phyloP scores from a whole-genome alignment of 2,329 filamentous ascomycete genomes.

The Magnaporthiopsis poae region DNA sequence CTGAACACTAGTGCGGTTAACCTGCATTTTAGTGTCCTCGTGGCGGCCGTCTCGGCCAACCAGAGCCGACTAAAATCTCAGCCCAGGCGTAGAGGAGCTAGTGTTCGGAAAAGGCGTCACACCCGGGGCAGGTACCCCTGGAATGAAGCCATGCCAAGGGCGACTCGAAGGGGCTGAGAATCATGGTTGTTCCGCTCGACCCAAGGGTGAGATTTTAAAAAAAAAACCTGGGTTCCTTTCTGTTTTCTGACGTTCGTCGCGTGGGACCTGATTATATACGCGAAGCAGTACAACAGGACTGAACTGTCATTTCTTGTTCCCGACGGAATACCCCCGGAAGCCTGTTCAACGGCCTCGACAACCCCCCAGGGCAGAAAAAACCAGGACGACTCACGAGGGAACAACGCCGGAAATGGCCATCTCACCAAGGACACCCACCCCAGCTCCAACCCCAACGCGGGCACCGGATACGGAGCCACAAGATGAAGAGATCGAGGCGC shows the following conservation, averaged over 20 bases:
- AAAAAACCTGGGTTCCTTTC: too few species aligned
- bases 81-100: not conserved
- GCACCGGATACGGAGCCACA: not conserved
- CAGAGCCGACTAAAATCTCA: not conserved
- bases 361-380: not conserved
- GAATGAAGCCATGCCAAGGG: not conserved
- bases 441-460: too few species aligned
- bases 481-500: not conserved
- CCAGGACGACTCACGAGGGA: too few species aligned
- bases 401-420: not conserved
- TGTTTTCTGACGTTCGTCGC: too few species aligned
- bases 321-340: too few species aligned
- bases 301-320: too few species aligned
- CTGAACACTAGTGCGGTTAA: not conserved
- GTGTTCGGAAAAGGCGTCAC: not conserved
- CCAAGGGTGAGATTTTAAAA: too few species aligned
- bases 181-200: too few species aligned
- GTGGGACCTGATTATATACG: too few species aligned
- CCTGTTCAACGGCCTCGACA: not conserved
- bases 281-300: too few species aligned
- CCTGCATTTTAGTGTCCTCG: not conserved
- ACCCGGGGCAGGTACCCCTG: not conserved
- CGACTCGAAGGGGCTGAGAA: not conserved
- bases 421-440: not conserved
- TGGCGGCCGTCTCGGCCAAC: not conserved